A percentile compares a stretch with the other conserved stretches of the same genome.
These are phyloP conservation scores for Trametopsis cervina DNA, from an alignment of 768 basidiomycete genomes.

Conservation along the genomic window DNA sequence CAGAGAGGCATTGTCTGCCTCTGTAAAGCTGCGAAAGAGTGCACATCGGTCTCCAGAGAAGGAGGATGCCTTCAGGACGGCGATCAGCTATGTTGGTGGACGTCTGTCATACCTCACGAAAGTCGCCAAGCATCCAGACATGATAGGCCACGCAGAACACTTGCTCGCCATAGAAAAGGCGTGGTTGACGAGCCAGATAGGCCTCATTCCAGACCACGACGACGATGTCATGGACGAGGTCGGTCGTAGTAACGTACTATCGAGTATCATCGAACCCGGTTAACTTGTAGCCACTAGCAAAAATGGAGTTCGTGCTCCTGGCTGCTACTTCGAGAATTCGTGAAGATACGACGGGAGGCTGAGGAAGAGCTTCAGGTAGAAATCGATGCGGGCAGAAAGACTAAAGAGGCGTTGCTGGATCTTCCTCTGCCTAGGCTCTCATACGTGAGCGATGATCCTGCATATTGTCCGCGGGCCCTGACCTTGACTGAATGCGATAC, in stretches of 20 bases:
- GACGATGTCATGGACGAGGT: conserved; percentile 91
- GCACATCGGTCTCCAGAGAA: conserved; percentile 26
- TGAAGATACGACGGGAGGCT: conserved; percentile 48
- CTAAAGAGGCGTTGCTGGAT: conserved; percentile 29
- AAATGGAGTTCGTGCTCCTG: conserved; percentile 82
- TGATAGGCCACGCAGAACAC: conserved; percentile 56
- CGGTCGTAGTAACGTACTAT: conserved; percentile 12
- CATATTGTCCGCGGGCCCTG: conserved; percentile 9
- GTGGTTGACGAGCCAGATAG: conserved; percentile 76
- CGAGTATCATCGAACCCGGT: not conserved
- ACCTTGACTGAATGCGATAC: conserved; percentile 4
- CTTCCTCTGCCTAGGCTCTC: conserved; percentile 57
- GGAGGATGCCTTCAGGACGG: conserved; percentile 36
- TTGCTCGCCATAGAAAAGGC: conserved; percentile 68
- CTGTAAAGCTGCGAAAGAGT: conserved; percentile 42
- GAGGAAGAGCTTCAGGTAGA: conserved; percentile 35
- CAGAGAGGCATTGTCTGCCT: conserved; percentile 53
- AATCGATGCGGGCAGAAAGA: conserved; percentile 28
- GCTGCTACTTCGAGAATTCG: conserved; percentile 70
- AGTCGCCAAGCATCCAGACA: conserved; percentile 53
- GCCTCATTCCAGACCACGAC: conserved; percentile 75
- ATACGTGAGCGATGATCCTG: conserved; percentile 35
- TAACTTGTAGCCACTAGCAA: conserved; percentile 36
- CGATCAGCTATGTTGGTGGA: conserved; percentile 65
- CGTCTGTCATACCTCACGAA: conserved; percentile 72